Percentiles rank a stretch among this genome's conserved stretches.
These are phyloP conservation scores for Umbellularia californica DNA, from an alignment of 164 flowering plant species.

Conservation along the genomic window DNA sequence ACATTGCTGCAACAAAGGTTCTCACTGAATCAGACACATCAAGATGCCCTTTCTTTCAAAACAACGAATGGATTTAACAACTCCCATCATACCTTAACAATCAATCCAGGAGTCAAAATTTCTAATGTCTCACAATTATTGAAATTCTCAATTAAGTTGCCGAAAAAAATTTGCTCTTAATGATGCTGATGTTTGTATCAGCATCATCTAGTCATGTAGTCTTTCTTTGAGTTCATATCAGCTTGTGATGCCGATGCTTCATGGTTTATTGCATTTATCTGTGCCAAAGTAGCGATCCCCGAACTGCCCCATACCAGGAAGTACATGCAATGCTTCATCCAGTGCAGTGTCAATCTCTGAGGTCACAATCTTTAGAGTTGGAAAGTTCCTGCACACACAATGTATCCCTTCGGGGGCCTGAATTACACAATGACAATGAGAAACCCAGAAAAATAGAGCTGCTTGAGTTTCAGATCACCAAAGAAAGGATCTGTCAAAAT, in stretches of 20 bases:
- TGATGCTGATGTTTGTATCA: neutral
- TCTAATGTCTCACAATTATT: neutral
- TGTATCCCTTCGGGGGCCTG: slow-evolving; percentile 92
- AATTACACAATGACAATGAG: slow-evolving; percentile 6
- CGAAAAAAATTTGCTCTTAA: neutral
- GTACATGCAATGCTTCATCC: slow-evolving; percentile 40
- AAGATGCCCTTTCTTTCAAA: no score
- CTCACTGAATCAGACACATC: no score
- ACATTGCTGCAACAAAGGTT: no score
- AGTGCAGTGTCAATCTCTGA: slow-evolving; percentile 66
- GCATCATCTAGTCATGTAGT: neutral
- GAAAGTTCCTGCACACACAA: slow-evolving; percentile 55
- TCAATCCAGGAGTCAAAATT: neutral
- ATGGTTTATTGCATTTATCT: neutral
- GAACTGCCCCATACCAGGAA: slow-evolving; percentile 93
- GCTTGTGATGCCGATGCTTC: neutral
- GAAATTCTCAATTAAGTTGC: neutral
- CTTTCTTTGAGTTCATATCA: neutral
- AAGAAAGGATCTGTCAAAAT: neutral
- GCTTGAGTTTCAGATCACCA: neutral
- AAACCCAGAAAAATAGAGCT: neutral
- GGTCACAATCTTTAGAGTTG: slow-evolving; percentile 60
- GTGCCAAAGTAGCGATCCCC: slow-evolving; percentile 85
- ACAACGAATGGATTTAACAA: no score
- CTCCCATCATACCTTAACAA: no score